phyloP scores from a whole-genome alignment of 2,329 filamentous ascomycete genomes.

The Colletotrichum graminicola region DNA sequence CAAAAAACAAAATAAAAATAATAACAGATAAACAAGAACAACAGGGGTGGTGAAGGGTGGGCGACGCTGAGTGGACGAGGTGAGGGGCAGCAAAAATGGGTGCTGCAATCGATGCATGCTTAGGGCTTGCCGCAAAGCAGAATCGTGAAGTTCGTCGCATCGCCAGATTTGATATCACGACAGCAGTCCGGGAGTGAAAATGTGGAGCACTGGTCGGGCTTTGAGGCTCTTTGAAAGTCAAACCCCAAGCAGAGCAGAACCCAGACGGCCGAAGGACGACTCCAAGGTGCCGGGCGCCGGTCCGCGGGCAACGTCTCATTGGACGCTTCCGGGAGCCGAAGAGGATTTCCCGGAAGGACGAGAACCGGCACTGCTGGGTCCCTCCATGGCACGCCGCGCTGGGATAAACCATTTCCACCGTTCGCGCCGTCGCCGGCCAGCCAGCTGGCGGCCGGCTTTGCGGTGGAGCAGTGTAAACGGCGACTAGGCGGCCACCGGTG shows the following conservation, averaged over 20 bases:
- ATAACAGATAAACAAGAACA: neutral
- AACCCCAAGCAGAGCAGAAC: neutral
- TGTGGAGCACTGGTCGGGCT: neutral
- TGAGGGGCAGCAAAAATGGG: neutral
- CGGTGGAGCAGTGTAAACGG: neutral
- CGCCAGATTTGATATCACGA: constrained; percentile 30
- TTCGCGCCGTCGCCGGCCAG: too few species aligned
- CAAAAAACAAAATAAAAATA: too few species aligned
- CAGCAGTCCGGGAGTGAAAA: neutral
- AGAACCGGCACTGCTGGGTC: constrained; percentile 38
- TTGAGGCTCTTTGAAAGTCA: constrained; percentile 8
- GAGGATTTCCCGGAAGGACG: constrained; percentile 42
- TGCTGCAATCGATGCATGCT: constrained; percentile 24
- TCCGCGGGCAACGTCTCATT: constrained; percentile 33
- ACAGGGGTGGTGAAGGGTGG: constrained; percentile 22
- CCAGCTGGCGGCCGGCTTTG: neutral
- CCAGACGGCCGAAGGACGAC: constrained; percentile 8
- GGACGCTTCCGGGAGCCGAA: constrained; percentile 24
- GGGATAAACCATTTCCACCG: neutral
- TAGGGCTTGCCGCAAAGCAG: constrained; percentile 3
- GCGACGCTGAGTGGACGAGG: constrained; percentile 18
- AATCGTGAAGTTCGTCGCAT: constrained; percentile 25
- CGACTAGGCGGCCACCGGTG: constrained; percentile 1
- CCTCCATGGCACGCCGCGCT: constrained; percentile 19
- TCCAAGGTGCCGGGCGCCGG: constrained; percentile 34